A percentile compares a stretch with the other conserved stretches of the same genome.
Conservation (phyloP, 1,284 basidiomycete genomes). For the Polyporus tsugae region DNA sequence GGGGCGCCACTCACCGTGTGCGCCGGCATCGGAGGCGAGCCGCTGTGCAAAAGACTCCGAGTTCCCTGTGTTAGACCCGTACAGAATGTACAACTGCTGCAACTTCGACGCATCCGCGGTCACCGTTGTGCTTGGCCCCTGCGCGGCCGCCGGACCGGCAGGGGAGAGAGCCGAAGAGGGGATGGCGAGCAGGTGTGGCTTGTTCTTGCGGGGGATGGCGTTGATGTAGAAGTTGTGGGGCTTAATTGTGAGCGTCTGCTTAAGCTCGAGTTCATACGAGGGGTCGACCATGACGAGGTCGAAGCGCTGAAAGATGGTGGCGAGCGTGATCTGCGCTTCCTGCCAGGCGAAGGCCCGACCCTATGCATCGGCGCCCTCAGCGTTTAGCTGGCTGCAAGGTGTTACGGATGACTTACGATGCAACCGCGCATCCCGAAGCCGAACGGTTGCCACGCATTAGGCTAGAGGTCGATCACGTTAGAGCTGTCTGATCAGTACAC, state of each 20-base stretch:
- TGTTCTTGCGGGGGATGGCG: constrained; percentile 45
- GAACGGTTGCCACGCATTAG: constrained; percentile 56
- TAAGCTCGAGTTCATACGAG: constrained; percentile 51
- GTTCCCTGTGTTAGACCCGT: constrained; percentile 59
- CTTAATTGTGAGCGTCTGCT: constrained; percentile 59
- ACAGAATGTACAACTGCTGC: constrained; percentile 49
- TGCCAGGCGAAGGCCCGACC: constrained; percentile 60
- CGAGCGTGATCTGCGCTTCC: constrained; percentile 53
- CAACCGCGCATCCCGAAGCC: constrained; percentile 51
- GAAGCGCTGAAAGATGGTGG: constrained; percentile 53
- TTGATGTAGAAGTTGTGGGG: constrained; percentile 53
- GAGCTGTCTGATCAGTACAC: too few species aligned
- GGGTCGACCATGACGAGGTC: constrained; percentile 54
- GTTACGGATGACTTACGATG: constrained; percentile 38
- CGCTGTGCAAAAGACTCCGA: constrained; percentile 59
- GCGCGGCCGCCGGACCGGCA: not conserved
- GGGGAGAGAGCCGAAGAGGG: constrained; percentile 6
- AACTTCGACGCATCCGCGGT: constrained; percentile 13
- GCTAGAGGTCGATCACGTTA: constrained; percentile 28
- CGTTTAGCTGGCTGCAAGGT: not conserved
- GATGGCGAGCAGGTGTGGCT: constrained; percentile 26
- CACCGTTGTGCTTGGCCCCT: not conserved
- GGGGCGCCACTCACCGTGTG: constrained; percentile 43
- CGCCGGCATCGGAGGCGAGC: constrained; percentile 49
- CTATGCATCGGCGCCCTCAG: not conserved